phyloP scores from a whole-genome alignment of 2,329 filamentous ascomycete species.

The Botrytis medusae region DNA sequence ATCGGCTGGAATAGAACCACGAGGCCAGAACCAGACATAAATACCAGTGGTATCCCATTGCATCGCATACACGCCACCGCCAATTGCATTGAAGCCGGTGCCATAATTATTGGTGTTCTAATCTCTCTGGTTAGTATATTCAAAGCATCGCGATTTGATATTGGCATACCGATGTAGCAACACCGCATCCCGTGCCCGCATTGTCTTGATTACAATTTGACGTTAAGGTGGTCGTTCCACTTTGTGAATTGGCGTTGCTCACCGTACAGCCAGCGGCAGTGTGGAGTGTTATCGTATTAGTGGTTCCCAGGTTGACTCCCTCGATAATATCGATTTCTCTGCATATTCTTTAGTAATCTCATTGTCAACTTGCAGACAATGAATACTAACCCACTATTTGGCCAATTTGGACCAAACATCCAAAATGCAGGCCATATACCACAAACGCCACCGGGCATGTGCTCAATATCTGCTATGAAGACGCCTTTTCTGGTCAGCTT shows the following conservation, averaged over 20 bases:
- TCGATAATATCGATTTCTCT: constrained; percentile 46
- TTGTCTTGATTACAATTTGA: constrained; percentile 47
- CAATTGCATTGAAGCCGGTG: constrained; percentile 61
- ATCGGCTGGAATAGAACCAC: constrained; percentile 61
- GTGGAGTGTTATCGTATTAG: constrained; percentile 48
- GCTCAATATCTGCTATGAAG: constrained; percentile 71
- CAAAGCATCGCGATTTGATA: background rate
- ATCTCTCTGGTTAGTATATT: constrained; percentile 18
- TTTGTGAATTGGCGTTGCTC: constrained; percentile 43
- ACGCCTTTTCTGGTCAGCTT: constrained; percentile 29
- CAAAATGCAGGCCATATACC: constrained; percentile 49
- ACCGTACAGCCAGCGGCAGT: constrained; percentile 48
- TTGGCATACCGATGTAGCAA: constrained; percentile 19
- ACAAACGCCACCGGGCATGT: constrained; percentile 54
- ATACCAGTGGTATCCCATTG: constrained; percentile 68
- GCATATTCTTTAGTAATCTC: background rate
- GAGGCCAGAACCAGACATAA: constrained; percentile 73
- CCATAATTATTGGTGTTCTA: constrained; percentile 54
- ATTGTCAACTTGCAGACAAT: background rate
- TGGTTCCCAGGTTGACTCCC: constrained; percentile 46
- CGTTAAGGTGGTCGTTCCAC: constrained; percentile 39
- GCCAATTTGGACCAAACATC: constrained; percentile 31
- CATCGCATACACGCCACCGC: constrained; percentile 43
- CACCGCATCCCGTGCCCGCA: constrained; percentile 44
- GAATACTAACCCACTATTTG: constrained; percentile 30